Evolutionary conservation across 2,329 filamentous ascomycete species (phyloP).

Genomic region (Stagonosporopsis chrysanthemi): DNA sequence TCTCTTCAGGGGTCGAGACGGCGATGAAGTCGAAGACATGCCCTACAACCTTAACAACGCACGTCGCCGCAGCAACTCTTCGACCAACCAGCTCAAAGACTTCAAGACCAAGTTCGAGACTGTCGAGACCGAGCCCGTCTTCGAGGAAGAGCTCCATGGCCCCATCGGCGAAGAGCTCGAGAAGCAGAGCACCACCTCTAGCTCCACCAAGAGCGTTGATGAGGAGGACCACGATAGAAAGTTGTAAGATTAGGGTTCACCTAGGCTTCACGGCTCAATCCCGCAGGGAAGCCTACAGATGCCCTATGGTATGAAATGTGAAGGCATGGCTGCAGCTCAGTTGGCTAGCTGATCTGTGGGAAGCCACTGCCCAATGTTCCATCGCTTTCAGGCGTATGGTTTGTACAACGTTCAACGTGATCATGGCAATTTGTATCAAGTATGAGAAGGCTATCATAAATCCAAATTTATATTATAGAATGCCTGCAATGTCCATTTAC

Average conservation of each 20-base stretch:
- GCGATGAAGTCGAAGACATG: constrained; percentile 84
- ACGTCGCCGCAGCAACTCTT: constrained; percentile 92
- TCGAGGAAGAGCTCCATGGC: constrained; percentile 85
- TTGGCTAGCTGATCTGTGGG: constrained; percentile 32
- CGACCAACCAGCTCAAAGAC: constrained; percentile 73
- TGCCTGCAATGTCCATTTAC: too few species aligned
- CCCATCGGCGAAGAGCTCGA: constrained; percentile 64
- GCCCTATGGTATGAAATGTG: constrained; percentile 8
- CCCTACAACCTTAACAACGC: constrained; percentile 84
- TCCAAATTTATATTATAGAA: background rate
- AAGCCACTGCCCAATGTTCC: constrained; percentile 23
- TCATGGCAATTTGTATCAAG: constrained; percentile 30
- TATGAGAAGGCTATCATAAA: constrained; percentile 9
- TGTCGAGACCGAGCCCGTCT: constrained; percentile 87
- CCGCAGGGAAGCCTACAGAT: constrained; percentile 17
- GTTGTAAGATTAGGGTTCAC: constrained; percentile 39
- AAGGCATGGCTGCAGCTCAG: constrained; percentile 28
- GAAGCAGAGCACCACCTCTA: constrained; percentile 60
- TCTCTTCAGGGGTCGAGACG: constrained; percentile 75
- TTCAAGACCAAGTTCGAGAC: constrained; percentile 98
- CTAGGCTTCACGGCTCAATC: constrained; percentile 17
- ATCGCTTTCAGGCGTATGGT: constrained; percentile 23
- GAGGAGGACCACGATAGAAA: constrained; percentile 61
- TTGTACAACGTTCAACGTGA: constrained; percentile 37
- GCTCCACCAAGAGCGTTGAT: constrained; percentile 66